Conservation (phyloP, 345 rosid genomes). For the Euphorbia peplus region DNA sequence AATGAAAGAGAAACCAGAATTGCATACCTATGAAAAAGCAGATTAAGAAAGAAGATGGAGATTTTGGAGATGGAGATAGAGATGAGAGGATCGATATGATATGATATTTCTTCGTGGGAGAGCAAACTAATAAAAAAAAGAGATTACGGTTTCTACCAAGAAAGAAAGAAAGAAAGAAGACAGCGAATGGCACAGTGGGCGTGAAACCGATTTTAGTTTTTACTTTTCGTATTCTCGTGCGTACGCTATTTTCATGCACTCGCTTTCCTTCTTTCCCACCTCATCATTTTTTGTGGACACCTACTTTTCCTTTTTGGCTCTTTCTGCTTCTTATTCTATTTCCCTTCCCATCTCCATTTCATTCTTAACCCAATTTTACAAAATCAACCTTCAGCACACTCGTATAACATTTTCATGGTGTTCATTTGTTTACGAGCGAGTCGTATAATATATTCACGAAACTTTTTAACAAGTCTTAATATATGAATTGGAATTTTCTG, state of each 20-base stretch:
- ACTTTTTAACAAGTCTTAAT: too few relatives aligned
- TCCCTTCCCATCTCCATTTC: conserved; percentile 9
- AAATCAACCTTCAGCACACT: too few relatives aligned
- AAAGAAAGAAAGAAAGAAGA: too few relatives aligned
- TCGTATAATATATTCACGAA: too few relatives aligned
- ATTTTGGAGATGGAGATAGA: conserved; percentile 18
- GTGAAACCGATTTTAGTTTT: conserved; percentile 13
- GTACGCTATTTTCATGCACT: conserved; percentile 5
- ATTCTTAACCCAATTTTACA: too few relatives aligned
- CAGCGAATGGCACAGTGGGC: conserved; percentile 28
- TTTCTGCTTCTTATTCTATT: conserved; percentile 13
- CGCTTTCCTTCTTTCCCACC: conserved; percentile 23
- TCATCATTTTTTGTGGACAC: conserved; percentile 9
- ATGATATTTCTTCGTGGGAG: too few relatives aligned
- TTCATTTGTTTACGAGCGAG: too few relatives aligned
- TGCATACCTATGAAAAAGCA: conserved; percentile 21
- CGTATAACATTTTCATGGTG: too few relatives aligned
- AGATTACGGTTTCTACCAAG: conserved; percentile 16
- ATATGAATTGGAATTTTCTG: too few relatives aligned
- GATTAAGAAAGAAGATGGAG: conserved; percentile 7
- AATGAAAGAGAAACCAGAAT: conserved; percentile 24
- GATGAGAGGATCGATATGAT: conserved; percentile 41
- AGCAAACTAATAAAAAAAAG: not conserved
- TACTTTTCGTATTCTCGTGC: conserved; percentile 5
- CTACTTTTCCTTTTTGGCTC: conserved; percentile 6